Evolutionary conservation across 495 filamentous ascomycete genomes (phyloP).

Genomic region (Bombardia bombarda): DNA sequence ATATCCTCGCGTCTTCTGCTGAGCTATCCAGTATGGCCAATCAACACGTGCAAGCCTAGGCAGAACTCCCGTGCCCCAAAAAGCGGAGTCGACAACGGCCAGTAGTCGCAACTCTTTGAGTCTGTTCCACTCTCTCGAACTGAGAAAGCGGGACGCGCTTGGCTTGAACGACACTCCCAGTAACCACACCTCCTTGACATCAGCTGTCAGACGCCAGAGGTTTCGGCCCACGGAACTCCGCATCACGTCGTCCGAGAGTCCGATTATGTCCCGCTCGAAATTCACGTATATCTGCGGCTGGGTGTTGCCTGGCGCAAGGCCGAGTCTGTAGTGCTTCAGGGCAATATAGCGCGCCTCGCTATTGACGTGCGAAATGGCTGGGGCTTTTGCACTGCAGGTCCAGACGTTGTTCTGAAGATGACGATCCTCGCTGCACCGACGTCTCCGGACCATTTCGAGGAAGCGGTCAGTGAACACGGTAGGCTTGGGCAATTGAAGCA

Average conservation of each 20-base stretch:
- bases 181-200: not conserved
- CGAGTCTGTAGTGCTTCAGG: conserved; percentile 24
- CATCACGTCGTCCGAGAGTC: conserved; percentile 7
- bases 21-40: not conserved
- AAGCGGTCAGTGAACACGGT: not conserved
- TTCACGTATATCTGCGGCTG: conserved; percentile 27
- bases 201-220: conserved; percentile 7
- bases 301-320: conserved; percentile 22
- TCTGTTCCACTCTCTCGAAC: not conserved
- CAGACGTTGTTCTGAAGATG: conserved; percentile 6
- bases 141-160: not conserved
- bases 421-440: too few species aligned
- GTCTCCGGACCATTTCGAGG: too few species aligned
- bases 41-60: not conserved
- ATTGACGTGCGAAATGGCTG: conserved; percentile 25
- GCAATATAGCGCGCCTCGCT: conserved; percentile 26
- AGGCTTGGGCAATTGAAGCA: conserved; percentile 8
- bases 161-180: conserved; percentile 3
- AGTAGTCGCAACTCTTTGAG: not conserved
- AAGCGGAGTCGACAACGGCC: not conserved
- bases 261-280: conserved; percentile 23
- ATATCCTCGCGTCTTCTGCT: too few species aligned
- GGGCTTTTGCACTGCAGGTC: conserved; percentile 15
- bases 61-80: not conserved
- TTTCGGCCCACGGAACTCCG: conserved; percentile 3